Base-by-base conservation (phyloP, 768 basidiomycete genomes). In the Psilocybe tampanensis region DNA sequence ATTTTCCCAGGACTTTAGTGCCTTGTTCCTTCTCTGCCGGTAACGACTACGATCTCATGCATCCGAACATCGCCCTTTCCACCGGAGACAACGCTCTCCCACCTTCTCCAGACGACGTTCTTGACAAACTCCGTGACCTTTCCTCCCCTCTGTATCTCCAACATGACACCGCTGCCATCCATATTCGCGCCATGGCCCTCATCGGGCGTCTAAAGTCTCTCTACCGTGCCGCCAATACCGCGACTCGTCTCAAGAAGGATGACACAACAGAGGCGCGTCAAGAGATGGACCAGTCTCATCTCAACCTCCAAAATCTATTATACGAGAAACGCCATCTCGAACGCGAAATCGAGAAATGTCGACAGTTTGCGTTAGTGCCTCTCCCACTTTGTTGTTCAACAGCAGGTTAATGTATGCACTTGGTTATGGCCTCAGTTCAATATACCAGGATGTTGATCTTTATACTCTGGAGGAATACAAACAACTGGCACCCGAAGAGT, bases 271-370 rank as follows among this genome's bases (percentile, higher is more conserved):
- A 89, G 26, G 89, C 91, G 3, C 79, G 93, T 52, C 88, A 89
- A 41, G 88, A 93, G 55, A 94, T 95, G 92, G 94, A 95, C 74
- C 88, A 93, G 72, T 88, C 91, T 0, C 86, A 93, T 70, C 84
- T 95, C 36, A 86, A 86, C 19, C 82, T 92, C 26, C 92, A 95
- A 73, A 95, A 95, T 61, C 76, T 94, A 33, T 80, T 90, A 47
- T 95, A 95, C 63, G 93, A 95, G 73, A 92, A 91, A 68, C 82
- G 92, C 23, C 92, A 95, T 66, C 83, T 95, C 5, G 92, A 94
- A 70, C 82, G 91, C 55, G 94, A 95, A 74, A 95, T 95, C 33
- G 90, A 92, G 64, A 94, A 94, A 68, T 95, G 94, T 72, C 84
- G 91, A 47, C 92, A 95, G 68, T 95, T 94, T 67, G 91, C 90